Evolutionary conservation across 306 rosid genomes (phyloP).

Genomic region (Sicyos baderoa): DNA sequence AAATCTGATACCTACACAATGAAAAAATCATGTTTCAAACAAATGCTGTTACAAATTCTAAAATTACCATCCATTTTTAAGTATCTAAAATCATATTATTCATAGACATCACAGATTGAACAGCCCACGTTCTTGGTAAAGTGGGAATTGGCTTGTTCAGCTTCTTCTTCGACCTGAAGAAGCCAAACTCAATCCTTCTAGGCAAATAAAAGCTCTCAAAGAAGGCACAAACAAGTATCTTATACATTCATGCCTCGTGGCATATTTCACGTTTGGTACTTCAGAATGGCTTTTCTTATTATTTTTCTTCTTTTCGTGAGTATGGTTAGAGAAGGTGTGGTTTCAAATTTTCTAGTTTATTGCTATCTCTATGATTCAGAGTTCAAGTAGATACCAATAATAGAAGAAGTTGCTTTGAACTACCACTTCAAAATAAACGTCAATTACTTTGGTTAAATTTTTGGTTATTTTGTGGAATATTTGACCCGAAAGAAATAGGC

Average conservation of each 20-base stretch:
- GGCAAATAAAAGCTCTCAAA: not conserved
- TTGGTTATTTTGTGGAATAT: not conserved
- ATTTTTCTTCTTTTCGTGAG: not conserved
- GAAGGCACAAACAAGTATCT: not conserved
- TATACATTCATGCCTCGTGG: not conserved
- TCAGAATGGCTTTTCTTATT: not conserved
- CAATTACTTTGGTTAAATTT: not conserved
- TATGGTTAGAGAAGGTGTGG: not conserved
- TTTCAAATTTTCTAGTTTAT: not conserved
- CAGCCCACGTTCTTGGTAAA: not conserved
- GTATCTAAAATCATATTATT: not conserved
- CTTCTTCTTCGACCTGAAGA: not conserved
- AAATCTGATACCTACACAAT: slow-evolving; percentile 73
- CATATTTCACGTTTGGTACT: not conserved
- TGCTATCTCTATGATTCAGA: not conserved
- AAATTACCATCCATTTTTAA: not conserved
- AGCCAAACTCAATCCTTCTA: not conserved
- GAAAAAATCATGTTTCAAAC: slow-evolving; percentile 2
- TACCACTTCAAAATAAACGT: not conserved
- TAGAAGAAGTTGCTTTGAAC: not conserved
- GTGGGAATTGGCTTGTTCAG: not conserved
- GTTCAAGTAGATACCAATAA: too few relatives aligned
- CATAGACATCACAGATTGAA: not conserved
- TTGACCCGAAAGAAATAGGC: not conserved
- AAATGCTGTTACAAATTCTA: not conserved